Evolutionary conservation across 495 filamentous ascomycete genomes (phyloP).

Genomic region (Penicillium macrosclerotiorum): DNA sequence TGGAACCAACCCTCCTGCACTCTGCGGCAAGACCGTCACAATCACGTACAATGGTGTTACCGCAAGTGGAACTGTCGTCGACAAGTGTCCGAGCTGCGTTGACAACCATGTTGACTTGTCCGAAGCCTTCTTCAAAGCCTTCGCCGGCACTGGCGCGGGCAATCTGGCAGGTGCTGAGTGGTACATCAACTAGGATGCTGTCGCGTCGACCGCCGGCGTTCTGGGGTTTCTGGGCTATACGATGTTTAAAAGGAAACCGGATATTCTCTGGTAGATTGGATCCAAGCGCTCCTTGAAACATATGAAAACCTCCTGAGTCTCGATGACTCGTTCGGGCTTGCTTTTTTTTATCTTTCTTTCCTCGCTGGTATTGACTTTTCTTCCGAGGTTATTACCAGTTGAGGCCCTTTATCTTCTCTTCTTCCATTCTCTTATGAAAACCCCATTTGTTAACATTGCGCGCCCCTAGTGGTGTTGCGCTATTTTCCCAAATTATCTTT

Average conservation of each 20-base stretch:
- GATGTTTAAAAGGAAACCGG: conserved; percentile 2
- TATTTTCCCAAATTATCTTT: not conserved
- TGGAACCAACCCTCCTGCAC: conserved; percentile 56
- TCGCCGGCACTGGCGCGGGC: conserved; percentile 29
- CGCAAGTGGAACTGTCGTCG: conserved; percentile 55
- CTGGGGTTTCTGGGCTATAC: conserved; percentile 1
- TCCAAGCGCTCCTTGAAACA: conserved; percentile 6
- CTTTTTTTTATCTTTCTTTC: conserved; percentile 6
- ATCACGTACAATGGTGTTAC: conserved; percentile 58
- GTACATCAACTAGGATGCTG: conserved; percentile 32
- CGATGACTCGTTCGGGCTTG: conserved; percentile 9
- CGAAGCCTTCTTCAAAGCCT: conserved; percentile 36
- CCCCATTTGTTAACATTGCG: conserved; percentile 1
- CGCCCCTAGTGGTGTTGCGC: conserved; percentile 18
- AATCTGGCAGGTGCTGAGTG: conserved; percentile 34
- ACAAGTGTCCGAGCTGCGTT: conserved; percentile 74
- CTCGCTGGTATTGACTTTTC: not conserved
- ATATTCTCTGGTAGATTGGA: conserved; percentile 28
- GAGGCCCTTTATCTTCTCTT: conserved; percentile 9
- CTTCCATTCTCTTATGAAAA: conserved; percentile 11
- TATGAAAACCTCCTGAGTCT: conserved; percentile 4
- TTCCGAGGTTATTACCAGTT: not conserved
- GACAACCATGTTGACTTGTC: conserved; percentile 46
- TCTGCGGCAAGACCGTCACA: conserved; percentile 67
- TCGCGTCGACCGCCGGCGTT: conserved; percentile 22